Evolutionary conservation across 129 eudicot species (phyloP).

Genomic region (Sambucus nigra): DNA sequence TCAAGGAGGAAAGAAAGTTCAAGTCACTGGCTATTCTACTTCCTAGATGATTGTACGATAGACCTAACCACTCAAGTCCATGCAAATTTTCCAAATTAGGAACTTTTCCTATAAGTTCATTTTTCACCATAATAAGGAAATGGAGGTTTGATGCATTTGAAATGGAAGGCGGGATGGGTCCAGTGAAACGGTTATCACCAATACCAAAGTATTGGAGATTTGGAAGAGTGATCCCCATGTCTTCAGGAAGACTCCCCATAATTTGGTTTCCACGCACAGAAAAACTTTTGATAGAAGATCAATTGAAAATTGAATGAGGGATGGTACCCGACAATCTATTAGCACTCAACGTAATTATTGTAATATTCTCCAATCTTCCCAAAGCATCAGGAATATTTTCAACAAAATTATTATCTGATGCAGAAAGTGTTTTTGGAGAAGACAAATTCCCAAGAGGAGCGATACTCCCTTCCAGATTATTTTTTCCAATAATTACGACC

Average conservation of each 20-base stretch:
- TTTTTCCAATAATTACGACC: not conserved
- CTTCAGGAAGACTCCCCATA: conserved; percentile 18
- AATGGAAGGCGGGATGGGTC: conserved; percentile 7
- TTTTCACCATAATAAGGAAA: too few species aligned
- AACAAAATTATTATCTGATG: not conserved
- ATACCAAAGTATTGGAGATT: not conserved
- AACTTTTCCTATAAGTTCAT: conserved; percentile 1
- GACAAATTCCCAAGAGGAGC: conserved; percentile 15
- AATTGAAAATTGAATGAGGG: conserved; percentile 15
- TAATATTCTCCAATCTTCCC: conserved; percentile 1
- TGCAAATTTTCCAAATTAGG: conserved; percentile 9
- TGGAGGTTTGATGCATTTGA: conserved; percentile 23
- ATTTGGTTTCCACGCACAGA: conserved; percentile 6
- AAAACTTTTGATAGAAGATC: conserved; percentile 8
- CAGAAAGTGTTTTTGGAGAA: conserved; percentile 1
- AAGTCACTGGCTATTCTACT: conserved; percentile 9
- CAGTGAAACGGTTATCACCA: conserved; percentile 1
- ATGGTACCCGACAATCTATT: conserved; percentile 16
- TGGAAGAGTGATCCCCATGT: conserved; percentile 7
- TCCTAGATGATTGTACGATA: conserved; percentile 9
- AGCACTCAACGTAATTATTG: not conserved
- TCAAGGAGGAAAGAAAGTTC: conserved; percentile 15
- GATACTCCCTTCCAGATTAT: conserved; percentile 17
- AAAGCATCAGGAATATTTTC: conserved; percentile 16
- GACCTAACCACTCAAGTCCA: conserved; percentile 1